A percentile compares a stretch with the other conserved stretches of the same genome.
Conservation (phyloP, 1,139 yeast species). For the Pichia sp. region DNA sequence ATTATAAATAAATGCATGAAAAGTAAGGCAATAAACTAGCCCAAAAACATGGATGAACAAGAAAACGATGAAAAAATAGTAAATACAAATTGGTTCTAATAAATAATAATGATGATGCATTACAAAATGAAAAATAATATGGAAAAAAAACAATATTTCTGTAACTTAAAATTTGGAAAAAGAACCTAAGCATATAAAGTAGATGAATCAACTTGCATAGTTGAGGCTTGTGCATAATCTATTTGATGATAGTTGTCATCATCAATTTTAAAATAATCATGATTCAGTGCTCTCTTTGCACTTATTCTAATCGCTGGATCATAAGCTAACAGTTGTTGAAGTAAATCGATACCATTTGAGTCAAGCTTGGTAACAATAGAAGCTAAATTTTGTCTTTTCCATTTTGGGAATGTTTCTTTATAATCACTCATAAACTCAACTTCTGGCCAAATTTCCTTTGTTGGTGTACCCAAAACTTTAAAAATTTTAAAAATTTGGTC, state of each 20-base stretch:
- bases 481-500: conserved; percentile 96
- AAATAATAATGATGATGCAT: not conserved
- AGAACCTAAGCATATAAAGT: conserved; percentile 24
- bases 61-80: not conserved
- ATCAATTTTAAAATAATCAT: conserved; percentile 79
- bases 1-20: not conserved
- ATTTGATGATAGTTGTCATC: conserved; percentile 17
- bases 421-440: conserved; percentile 90
- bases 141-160: not conserved
- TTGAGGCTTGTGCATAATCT: conserved; percentile 29
- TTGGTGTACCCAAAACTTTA: conserved; percentile 90
- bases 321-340: conserved; percentile 73
- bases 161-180: not conserved
- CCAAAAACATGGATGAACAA: not conserved
- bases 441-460: conserved; percentile 93
- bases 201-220: conserved; percentile 32
- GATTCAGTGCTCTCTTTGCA: conserved; percentile 86
- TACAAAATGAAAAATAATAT: not conserved
- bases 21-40: not conserved
- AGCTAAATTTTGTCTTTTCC: conserved; percentile 70
- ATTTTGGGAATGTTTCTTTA: conserved; percentile 92
- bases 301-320: conserved; percentile 93
- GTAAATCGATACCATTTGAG: conserved; percentile 72
- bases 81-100: not conserved
- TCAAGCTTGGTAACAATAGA: conserved; percentile 78